A percentile compares a stretch with the other conserved stretches of the same genome.
phyloP scores from a whole-genome alignment of 257 asterid species.

The Scutellaria minor region DNA sequence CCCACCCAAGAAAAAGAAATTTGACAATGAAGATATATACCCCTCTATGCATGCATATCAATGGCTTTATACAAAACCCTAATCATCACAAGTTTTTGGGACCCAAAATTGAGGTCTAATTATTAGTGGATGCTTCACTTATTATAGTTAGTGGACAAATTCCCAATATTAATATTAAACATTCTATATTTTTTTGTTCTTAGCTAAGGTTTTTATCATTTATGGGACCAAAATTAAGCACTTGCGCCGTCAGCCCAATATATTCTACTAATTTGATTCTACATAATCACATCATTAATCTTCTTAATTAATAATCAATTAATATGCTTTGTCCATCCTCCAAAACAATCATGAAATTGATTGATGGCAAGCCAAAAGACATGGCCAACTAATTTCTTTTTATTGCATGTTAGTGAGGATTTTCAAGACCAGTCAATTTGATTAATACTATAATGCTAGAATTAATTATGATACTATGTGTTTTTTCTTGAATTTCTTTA shows the following conservation, averaged over 20 bases:
- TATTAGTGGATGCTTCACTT: constrained; percentile 57
- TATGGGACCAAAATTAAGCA: constrained; percentile 63
- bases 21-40: constrained; percentile 29
- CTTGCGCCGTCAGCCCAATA: constrained; percentile 74
- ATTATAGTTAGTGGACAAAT: constrained; percentile 40
- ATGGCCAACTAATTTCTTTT: constrained; percentile 17
- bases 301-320: constrained; percentile 34
- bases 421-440: constrained; percentile 42
- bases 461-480: constrained; percentile 22
- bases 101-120: constrained; percentile 45
- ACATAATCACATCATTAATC: constrained; percentile 31
- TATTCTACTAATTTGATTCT: constrained; percentile 31
- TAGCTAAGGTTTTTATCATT: constrained; percentile 30
- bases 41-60: constrained; percentile 18
- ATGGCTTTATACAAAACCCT: constrained; percentile 56
- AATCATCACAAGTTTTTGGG: constrained; percentile 60
- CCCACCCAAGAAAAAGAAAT: constrained; percentile 44
- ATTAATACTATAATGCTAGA: background rate
- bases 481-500: background rate
- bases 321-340: constrained; percentile 35
- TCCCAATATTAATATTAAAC: constrained; percentile 25
- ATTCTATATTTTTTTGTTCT: constrained; percentile 28
- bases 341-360: constrained; percentile 41
- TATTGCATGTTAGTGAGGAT: constrained; percentile 33
- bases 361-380: constrained; percentile 33